Conservation (phyloP, 2,329 filamentous ascomycete species). For the Fusarium sp. region DNA sequence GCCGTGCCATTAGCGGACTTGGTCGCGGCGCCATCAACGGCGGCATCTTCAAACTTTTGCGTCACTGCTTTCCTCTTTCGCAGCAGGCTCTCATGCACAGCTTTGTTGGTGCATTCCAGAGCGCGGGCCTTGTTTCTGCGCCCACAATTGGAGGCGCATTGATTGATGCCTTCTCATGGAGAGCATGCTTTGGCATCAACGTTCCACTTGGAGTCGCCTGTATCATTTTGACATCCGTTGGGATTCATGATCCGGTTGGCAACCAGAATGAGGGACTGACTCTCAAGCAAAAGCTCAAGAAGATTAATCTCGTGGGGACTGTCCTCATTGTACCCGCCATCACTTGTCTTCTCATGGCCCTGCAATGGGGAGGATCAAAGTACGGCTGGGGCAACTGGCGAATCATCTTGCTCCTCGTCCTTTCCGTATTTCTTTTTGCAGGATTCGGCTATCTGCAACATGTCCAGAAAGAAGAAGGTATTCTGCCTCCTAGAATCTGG, state of each 20-base stretch:
- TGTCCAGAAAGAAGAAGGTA: constrained; percentile 28
- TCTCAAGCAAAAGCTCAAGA: constrained; percentile 30
- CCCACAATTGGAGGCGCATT: constrained; percentile 34
- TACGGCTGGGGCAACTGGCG: constrained; percentile 39
- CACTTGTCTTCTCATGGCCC: constrained; percentile 35
- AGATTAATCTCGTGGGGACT: constrained; percentile 29
- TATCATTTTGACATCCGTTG: constrained; percentile 28
- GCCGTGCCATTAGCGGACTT: constrained; percentile 49
- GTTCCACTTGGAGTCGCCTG: constrained; percentile 29
- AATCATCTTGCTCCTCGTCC: constrained; percentile 31
- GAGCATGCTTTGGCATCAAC: constrained; percentile 41
- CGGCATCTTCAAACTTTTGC: constrained; percentile 38
- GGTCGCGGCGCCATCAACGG: constrained; percentile 43
- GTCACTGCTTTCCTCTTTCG: constrained; percentile 35
- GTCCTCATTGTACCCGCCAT: constrained; percentile 28
- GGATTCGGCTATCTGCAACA: constrained; percentile 34
- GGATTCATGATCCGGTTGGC: constrained; percentile 27
- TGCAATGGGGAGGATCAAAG: constrained; percentile 39
- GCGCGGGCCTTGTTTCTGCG: constrained; percentile 31
- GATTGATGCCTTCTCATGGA: constrained; percentile 37
- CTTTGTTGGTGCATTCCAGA: constrained; percentile 33
- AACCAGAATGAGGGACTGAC: neutral
- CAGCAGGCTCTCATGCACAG: constrained; percentile 36
- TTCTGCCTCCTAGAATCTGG: constrained; percentile 29
- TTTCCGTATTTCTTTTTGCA: constrained; percentile 14